A percentile compares a stretch with the other conserved stretches of the same genome.
Conservation (phyloP, 192 early-diverging fungal species). For the Backusella mclennaniae region DNA sequence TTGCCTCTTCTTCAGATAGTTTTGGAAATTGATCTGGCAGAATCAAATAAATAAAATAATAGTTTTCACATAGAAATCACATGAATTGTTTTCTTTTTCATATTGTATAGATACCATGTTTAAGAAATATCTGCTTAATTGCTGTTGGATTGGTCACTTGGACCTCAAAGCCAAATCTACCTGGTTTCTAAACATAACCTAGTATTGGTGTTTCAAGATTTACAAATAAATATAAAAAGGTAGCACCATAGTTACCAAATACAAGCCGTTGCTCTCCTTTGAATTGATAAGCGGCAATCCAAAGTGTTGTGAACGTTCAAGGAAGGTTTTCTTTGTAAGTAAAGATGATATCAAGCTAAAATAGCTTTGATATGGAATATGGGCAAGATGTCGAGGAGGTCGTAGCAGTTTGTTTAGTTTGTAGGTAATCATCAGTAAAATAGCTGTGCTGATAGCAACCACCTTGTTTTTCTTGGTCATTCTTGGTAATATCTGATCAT, state of each 20-base stretch:
- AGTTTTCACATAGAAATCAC: too few species aligned
- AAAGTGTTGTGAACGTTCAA: background rate
- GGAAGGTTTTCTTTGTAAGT: background rate
- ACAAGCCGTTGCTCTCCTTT: background rate
- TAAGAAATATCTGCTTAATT: background rate
- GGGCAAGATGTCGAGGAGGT: background rate
- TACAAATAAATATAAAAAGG: too few species aligned
- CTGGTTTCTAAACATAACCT: background rate
- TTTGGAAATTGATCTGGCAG: background rate
- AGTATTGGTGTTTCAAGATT: background rate
- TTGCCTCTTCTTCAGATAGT: background rate
- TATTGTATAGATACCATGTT: background rate
- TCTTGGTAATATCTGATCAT: background rate
- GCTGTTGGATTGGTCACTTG: background rate
- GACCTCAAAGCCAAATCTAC: background rate
- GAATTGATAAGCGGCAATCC: background rate
- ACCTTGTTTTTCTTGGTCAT: background rate
- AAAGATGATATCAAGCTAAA: background rate
- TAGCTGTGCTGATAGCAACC: background rate
- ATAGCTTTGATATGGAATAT: background rate
- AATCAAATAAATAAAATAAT: too few species aligned
- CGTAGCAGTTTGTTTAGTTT: background rate
- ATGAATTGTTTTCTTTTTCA: too few species aligned
- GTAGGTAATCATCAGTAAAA: background rate
- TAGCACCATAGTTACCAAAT: background rate